Evolutionary conservation across 768 basidiomycete species (phyloP), one percentile per base, ranked within the genome.

Genomic region (Boletus subcaerulescens): DNA sequence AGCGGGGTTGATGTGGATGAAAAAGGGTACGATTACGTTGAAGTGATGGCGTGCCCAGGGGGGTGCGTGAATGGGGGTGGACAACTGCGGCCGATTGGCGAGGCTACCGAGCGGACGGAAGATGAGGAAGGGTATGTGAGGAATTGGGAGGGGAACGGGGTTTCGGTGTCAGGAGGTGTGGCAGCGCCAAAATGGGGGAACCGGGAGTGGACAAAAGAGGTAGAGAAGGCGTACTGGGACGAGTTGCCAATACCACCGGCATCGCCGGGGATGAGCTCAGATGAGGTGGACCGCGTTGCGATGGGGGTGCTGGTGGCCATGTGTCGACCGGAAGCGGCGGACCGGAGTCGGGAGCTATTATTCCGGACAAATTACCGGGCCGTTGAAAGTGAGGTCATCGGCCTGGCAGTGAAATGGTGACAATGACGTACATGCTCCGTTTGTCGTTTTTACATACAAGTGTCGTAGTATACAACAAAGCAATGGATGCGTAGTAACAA

Each of bases 41-140:
- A 97, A 67, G 93, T 99, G 58, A 98, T 99, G 97, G 97, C 97
- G 33, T 99, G 97, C 75, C 97, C 97, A 0, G 86, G 89, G 0
- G 97, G 97, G 17, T 98, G 97, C 70, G 92, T 97, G 40, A 98
- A 98, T 68, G 97, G 97, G 9, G 97, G 96, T 20, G 97, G 97
- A 6, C 97, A 98, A 75, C 70, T 70, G 40, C 57, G 64, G 33
- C 60, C 57, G 22, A 56, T 52, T 42, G 39, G 56, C 42, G 59
- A 58, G 41, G 52, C 50, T 8, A 50, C 61, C 26, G 68, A 67
- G 41, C 65, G 66, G 39, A 51, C 53, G n/a, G 61, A 53, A 46
- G 80, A 93, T 64, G 82, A 74, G 50, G 91, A 92, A 68, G 89
- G 88, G 10, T 85, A 84, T 62, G 60, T 70, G 53, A 74, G 88